Evolutionary conservation across 441 rosid genomes (phyloP).

Genomic region (Populus hybrid): DNA sequence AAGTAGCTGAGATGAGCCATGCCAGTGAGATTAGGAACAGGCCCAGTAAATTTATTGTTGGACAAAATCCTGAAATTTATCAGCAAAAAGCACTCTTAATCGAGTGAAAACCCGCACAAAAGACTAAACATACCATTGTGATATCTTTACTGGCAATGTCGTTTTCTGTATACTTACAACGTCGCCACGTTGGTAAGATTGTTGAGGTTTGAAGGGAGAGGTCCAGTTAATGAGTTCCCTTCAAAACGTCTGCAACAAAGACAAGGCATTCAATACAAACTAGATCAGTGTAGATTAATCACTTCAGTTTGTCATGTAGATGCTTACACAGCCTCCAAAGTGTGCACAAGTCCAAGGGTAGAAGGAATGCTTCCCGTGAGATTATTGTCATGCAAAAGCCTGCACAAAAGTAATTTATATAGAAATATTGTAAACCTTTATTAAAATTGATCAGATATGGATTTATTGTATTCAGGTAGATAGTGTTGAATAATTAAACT

Average conservation of each 20-base stretch:
- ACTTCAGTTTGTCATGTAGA: neutral
- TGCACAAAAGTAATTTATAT: slow-evolving; percentile 16
- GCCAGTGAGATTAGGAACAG: slow-evolving; percentile 56
- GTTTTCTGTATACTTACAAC: slow-evolving; percentile 47
- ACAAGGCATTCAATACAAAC: neutral
- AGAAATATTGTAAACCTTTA: no score
- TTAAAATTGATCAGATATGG: no score
- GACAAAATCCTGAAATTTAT: slow-evolving; percentile 57
- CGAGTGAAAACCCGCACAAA: no score
- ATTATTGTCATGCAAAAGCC: slow-evolving; percentile 66
- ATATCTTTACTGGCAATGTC: neutral
- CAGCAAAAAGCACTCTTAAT: neutral
- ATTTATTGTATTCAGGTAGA: no score
- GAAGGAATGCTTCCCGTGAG: slow-evolving; percentile 54
- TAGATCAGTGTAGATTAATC: neutral
- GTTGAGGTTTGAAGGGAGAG: slow-evolving; percentile 49
- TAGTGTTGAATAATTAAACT: no score
- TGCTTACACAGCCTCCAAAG: slow-evolving; percentile 71
- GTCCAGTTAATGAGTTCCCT: slow-evolving; percentile 47
- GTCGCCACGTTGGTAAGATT: slow-evolving; percentile 45
- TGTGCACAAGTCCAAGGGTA: slow-evolving; percentile 53
- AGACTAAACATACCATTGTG: neutral
- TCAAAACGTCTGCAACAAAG: slow-evolving; percentile 59
- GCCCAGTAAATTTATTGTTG: slow-evolving; percentile 54
- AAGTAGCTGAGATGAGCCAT: slow-evolving; percentile 48